Evolutionary conservation across 2,329 filamentous ascomycete species (phyloP), one percentile per base, ranked within the genome.

Genomic region (Alternaria arborescens): DNA sequence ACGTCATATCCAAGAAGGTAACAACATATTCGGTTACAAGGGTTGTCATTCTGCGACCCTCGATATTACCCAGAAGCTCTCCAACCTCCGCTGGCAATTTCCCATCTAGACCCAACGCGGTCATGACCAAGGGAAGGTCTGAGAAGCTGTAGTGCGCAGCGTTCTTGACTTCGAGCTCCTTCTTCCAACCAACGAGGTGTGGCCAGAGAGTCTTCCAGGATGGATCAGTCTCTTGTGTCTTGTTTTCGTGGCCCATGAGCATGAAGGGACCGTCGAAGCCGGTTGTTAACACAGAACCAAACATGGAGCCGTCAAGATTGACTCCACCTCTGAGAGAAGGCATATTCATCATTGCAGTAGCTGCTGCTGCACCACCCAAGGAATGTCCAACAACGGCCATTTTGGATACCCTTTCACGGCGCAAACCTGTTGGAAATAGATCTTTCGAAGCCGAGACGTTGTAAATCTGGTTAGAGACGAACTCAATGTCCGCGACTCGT

Each of bases 231-330:
- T 61, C 66, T 59, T 69, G 70, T 18, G 71, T 73, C 46, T 74
- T 71, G 43, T 73, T 73, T 5, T 71, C 71, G 38, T 73, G 71
- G 8, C 71, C 72, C 16, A 72, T 58, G 1, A 73, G 55, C 63
- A 72, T 64, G 53, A 74, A 71, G 5, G 68, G 72, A 4, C 52
- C 52, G 12, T 66, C 52, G 14, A 70, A 32, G 4, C 65, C 68
- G 12, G 50, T 41, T 4, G 58, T 52, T 2, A 71, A n/a, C 1
- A 73, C 61, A 4, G 62, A 18, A 3, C 68, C 71, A 34, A 71
- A 77, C 53, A 78, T 62, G 18, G 53, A 66, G 5, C 78, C 77
- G 51, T 80, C 78, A n/a, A 80, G 59, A 47, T 80, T 78, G 26
- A 77, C 32, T 4, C 68, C 78, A 5, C 74, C 76, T 3, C 60